A percentile compares a stretch with the other conserved stretches of the same genome.
These are phyloP conservation scores for Pontederia crassipes DNA, from an alignment of 176 grass and related monocot species.

Conservation along the genomic window DNA sequence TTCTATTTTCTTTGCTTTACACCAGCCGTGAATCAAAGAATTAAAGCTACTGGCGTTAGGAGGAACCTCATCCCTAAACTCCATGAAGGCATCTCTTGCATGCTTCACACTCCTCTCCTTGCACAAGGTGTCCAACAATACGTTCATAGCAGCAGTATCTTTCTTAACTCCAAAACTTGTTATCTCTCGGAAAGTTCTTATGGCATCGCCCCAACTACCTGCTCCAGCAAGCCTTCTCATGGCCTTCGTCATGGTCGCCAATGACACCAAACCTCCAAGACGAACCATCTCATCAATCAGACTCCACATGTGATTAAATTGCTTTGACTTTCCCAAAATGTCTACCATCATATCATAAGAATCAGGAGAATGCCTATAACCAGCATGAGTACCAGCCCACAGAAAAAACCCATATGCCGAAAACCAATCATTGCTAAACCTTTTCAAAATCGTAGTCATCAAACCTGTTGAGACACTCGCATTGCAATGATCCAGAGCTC, in stretches of 20 bases:
- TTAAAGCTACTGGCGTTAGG: constrained; percentile 65
- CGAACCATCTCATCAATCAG: constrained; percentile 52
- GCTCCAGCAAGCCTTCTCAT: constrained; percentile 79
- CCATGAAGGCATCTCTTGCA: constrained; percentile 47
- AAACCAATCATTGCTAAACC: constrained; percentile 74
- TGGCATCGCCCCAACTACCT: constrained; percentile 47
- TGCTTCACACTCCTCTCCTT: constrained; percentile 82
- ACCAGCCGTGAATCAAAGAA: constrained; percentile 66
- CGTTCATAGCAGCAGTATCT: constrained; percentile 66
- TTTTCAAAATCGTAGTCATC: constrained; percentile 40
- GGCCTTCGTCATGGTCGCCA: constrained; percentile 57
- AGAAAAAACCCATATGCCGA: constrained; percentile 66
- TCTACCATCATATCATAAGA: constrained; percentile 58
- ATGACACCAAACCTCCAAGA: constrained; percentile 39
- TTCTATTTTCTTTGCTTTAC: constrained; percentile 58
- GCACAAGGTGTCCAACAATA: constrained; percentile 58
- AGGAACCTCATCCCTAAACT: constrained; percentile 31
- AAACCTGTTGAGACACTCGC: constrained; percentile 36
- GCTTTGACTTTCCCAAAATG: constrained; percentile 61
- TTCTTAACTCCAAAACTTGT: constrained; percentile 51
- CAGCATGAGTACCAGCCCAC: constrained; percentile 46
- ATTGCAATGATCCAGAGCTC: constrained; percentile 43
- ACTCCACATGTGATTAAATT: constrained; percentile 66
- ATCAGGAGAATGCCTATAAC: constrained; percentile 34
- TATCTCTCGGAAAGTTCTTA: constrained; percentile 40